A percentile compares a stretch with the other conserved stretches of the same genome.
Conservation (phyloP, 768 basidiomycete species). For the Boletus eberwhitei region DNA sequence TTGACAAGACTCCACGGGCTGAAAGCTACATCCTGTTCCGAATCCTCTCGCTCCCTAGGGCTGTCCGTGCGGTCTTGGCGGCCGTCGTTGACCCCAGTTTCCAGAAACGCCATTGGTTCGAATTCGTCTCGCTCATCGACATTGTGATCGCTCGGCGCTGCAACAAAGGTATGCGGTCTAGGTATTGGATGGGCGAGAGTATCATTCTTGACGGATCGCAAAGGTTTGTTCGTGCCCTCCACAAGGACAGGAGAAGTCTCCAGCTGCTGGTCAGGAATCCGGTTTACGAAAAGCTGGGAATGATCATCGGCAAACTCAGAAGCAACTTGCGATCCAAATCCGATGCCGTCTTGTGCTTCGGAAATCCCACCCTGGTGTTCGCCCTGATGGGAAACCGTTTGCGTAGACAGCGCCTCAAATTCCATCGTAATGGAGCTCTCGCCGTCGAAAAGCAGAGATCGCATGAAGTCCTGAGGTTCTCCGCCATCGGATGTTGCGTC, state of each 20-base stretch:
- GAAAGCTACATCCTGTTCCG: background rate
- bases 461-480: background rate
- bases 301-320: background rate
- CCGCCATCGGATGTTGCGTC: background rate
- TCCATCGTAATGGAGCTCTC: background rate
- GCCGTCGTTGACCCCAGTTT: background rate
- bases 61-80: background rate
- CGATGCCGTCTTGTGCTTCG: background rate
- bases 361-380: background rate
- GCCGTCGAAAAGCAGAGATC: background rate
- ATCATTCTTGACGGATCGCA: background rate
- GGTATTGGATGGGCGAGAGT: background rate
- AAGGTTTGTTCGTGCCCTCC: background rate
- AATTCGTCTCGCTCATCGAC: background rate
- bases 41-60: background rate
- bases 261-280: background rate
- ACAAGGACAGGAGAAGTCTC: background rate
- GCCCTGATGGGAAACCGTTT: background rate
- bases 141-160: background rate
- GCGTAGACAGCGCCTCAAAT: background rate
- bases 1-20: background rate
- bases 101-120: background rate
- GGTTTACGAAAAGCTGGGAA: background rate
- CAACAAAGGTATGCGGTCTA: background rate
- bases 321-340: background rate